Conservation (phyloP, 2,329 filamentous ascomycete genomes). For the Trichoderma gracile region DNA sequence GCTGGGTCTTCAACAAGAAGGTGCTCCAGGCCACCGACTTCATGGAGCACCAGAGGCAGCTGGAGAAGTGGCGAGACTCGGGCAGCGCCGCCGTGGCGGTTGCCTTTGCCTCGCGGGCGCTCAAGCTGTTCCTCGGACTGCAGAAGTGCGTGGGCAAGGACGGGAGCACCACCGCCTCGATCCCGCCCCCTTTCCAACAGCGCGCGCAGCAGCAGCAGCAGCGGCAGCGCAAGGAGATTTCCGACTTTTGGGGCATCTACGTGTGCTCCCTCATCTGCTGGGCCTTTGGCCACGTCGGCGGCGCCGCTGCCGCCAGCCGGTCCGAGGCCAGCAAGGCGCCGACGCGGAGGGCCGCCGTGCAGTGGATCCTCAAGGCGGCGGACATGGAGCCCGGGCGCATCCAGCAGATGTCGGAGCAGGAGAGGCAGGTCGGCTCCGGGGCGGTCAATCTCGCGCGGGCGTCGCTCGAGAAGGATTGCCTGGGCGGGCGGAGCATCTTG, state of each 20-base stretch:
- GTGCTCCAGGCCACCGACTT: constrained; percentile 48
- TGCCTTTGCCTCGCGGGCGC: constrained; percentile 53
- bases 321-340: constrained; percentile 27
- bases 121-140: constrained; percentile 48
- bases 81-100: constrained; percentile 48
- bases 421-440: constrained; percentile 45
- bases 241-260: constrained; percentile 58
- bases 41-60: constrained; percentile 47
- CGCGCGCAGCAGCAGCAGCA: constrained; percentile 32
- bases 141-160: constrained; percentile 18
- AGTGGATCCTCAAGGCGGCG: constrained; percentile 46
- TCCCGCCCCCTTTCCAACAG: constrained; percentile 24
- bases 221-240: constrained; percentile 42
- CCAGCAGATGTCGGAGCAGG: constrained; percentile 36
- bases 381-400: constrained; percentile 44
- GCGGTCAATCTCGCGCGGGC: constrained; percentile 52
- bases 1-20: constrained; percentile 59
- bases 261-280: constrained; percentile 61
- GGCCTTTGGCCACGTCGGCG: constrained; percentile 50
- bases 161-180: constrained; percentile 1
- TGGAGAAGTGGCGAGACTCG: constrained; percentile 50
- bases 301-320: constrained; percentile 32
- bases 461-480: constrained; percentile 51
- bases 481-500: constrained; percentile 51
- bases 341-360: constrained; percentile 36